Conservation (phyloP, 371 early-diverging fungal species). For the Circinella umbellata region DNA sequence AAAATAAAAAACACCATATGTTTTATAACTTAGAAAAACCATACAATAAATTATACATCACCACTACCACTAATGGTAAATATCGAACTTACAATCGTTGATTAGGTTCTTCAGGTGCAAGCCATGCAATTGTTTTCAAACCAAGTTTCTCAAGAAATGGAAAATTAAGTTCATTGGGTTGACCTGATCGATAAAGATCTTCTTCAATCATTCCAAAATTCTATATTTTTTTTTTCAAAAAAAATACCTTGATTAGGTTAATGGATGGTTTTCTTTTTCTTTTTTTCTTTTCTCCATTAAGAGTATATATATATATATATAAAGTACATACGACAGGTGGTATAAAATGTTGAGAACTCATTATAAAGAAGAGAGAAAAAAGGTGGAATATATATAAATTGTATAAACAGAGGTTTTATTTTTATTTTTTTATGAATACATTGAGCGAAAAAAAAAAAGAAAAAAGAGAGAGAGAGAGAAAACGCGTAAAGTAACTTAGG, state of each 20-base stretch:
- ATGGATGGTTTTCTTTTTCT: too few relatives aligned
- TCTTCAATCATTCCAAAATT: slow-evolving; percentile 98
- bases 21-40: neutral
- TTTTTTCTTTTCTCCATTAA: too few relatives aligned
- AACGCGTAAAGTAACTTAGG: too few relatives aligned
- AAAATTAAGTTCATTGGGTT: slow-evolving; percentile 97
- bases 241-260: too few relatives aligned
- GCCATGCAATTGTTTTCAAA: slow-evolving; percentile 89
- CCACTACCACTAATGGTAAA: too few relatives aligned
- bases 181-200: slow-evolving; percentile 96
- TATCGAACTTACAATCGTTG: slow-evolving; percentile 79
- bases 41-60: neutral
- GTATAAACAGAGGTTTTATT: too few relatives aligned
- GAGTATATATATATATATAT: neutral
- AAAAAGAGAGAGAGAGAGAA: too few relatives aligned
- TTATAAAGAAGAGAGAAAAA: slow-evolving; percentile 14
- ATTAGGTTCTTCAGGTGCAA: slow-evolving; percentile 96
- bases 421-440: too few relatives aligned
- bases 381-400: neutral
- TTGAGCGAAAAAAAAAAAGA: too few relatives aligned
- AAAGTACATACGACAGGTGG: slow-evolving; percentile 69
- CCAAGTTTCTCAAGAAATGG: slow-evolving; percentile 95
- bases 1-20: too few relatives aligned
- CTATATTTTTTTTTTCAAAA: slow-evolving; percentile 37
- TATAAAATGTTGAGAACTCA: slow-evolving; percentile 83